Evolutionary conservation across 306 rosid species (phyloP).

Genomic region (Rosa rugosa): DNA sequence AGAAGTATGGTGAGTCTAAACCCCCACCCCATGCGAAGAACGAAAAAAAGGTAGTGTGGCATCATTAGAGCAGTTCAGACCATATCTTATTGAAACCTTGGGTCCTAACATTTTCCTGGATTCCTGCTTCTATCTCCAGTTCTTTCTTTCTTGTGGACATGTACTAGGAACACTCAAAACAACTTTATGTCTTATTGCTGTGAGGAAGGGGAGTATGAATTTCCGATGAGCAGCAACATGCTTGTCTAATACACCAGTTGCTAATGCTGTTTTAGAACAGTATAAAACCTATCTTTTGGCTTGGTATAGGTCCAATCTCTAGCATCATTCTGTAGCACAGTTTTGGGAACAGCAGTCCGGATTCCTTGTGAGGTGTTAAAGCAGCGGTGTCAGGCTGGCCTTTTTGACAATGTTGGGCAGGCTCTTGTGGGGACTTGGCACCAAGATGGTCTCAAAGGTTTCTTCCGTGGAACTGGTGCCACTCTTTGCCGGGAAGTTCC

Average conservation of each 20-base stretch:
- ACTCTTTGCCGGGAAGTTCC: constrained; percentile 99
- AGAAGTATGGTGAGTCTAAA: not conserved
- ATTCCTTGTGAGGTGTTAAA: constrained; percentile 97
- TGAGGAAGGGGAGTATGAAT: not conserved
- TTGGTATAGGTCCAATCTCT: constrained; percentile 80
- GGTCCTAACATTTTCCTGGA: not conserved
- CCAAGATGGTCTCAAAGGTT: constrained; percentile 93
- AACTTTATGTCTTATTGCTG: not conserved
- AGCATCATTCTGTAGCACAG: constrained; percentile 92
- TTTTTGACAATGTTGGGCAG: constrained; percentile 83
- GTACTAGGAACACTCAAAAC: not conserved
- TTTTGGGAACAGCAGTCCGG: constrained; percentile 95
- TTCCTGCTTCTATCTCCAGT: not conserved
- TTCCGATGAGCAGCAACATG: not conserved
- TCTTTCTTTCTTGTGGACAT: not conserved
- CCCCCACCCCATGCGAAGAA: not conserved
- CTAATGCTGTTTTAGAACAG: constrained; percentile 4
- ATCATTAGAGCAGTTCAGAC: not conserved
- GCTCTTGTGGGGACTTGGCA: constrained; percentile 87
- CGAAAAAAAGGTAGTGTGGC: not conserved
- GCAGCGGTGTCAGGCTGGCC: constrained; percentile 97
- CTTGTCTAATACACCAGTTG: constrained; percentile 4
- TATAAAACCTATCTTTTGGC: constrained; percentile 23
- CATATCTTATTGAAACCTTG: not conserved
- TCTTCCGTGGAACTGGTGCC: constrained; percentile 99